Evolutionary conservation across 1,139 yeast species (phyloP).

Genomic region (Komagataea norvegica): DNA sequence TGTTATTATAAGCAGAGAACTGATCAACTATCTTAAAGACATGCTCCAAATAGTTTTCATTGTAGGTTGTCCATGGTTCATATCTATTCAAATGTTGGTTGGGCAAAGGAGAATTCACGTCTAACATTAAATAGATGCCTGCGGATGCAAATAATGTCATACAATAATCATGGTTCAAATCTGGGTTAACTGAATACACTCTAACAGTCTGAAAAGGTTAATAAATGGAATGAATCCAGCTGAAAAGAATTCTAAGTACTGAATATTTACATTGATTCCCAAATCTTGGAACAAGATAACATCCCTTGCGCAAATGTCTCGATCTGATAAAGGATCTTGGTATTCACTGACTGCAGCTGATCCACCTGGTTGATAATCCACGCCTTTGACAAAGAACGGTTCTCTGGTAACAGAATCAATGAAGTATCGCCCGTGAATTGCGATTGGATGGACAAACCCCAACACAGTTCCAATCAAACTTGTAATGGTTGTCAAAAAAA

Average conservation of each 20-base stretch:
- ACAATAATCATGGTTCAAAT: slow-evolving; percentile 79
- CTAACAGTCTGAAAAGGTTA: slow-evolving; percentile 56
- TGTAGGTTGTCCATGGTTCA: slow-evolving; percentile 87
- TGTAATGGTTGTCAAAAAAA: slow-evolving; percentile 60
- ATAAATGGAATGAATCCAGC: too few species aligned
- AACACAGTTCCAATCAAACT: background rate
- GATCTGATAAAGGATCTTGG: slow-evolving; percentile 72
- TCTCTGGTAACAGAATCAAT: slow-evolving; percentile 69
- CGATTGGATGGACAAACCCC: slow-evolving; percentile 52
- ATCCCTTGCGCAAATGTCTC: slow-evolving; percentile 67
- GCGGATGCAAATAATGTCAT: slow-evolving; percentile 90
- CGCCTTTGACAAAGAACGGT: slow-evolving; percentile 77
- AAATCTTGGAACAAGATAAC: slow-evolving; percentile 66
- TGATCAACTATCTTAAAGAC: slow-evolving; percentile 78
- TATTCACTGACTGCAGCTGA: slow-evolving; percentile 55
- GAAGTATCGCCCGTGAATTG: slow-evolving; percentile 64
- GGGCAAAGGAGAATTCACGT: slow-evolving; percentile 81
- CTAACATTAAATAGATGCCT: slow-evolving; percentile 85
- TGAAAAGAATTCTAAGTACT: too few species aligned
- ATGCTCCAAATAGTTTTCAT: slow-evolving; percentile 61
- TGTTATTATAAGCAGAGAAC: slow-evolving; percentile 79
- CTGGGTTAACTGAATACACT: slow-evolving; percentile 81
- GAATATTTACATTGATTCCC: slow-evolving; percentile 58
- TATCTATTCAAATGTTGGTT: slow-evolving; percentile 78
- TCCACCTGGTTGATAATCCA: slow-evolving; percentile 89